Evolutionary conservation across 345 rosid genomes (phyloP).

Genomic region (Aurinia saxatilis): DNA sequence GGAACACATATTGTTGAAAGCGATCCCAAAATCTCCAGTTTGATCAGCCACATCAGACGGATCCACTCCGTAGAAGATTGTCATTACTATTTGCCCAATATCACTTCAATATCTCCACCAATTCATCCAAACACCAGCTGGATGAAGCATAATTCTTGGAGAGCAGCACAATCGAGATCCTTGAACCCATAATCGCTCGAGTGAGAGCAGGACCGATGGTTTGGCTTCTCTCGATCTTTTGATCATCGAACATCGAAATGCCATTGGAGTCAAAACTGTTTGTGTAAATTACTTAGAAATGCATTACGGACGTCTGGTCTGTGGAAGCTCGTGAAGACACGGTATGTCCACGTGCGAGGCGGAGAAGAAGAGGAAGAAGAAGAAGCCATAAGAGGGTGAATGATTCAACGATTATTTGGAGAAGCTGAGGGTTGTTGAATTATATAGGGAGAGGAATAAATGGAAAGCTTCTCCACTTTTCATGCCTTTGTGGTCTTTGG

Average conservation of each 20-base stretch:
- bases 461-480: no score
- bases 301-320: background rate
- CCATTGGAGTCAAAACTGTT: background rate
- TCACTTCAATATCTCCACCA: background rate
- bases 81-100: background rate
- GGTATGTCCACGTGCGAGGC: background rate
- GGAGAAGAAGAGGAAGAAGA: background rate
- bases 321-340: background rate
- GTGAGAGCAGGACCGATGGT: background rate
- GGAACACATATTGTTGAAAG: background rate
- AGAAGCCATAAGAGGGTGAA: background rate
- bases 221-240: background rate
- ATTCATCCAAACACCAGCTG: slow-evolving; percentile 18
- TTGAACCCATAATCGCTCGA: background rate
- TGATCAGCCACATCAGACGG: background rate
- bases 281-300: background rate
- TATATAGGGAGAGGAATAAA: no score
- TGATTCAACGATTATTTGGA: no score
- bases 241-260: background rate
- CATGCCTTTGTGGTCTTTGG: no score
- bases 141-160: slow-evolving; percentile 11
- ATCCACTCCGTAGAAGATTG: background rate
- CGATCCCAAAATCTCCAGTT: background rate
- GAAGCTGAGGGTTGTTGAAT: no score
- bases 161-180: background rate